Evolutionary conservation across 192 early-diverging fungal species (phyloP), one percentile per base, ranked within the genome.

Genomic region (Coemansia reversa): DNA sequence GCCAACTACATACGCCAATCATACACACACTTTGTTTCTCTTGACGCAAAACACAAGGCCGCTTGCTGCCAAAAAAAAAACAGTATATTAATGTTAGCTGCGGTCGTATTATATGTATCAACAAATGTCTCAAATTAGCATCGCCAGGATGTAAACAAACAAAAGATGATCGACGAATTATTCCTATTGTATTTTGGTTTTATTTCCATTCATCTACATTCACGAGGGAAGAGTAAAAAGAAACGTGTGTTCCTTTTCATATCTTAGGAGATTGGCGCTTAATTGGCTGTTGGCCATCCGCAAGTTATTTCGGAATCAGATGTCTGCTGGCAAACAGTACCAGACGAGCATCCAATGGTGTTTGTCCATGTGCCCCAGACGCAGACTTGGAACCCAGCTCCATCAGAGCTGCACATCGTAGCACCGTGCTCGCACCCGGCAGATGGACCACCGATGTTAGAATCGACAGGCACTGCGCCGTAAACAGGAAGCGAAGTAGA

Each of bases 351-450:
- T 55, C 20, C 32, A 18, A 74, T 61, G 22, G 20, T 20, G 16
- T 14, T 30, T 11, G 45, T 47, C 70, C 71, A 79, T 6, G 18
- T 45, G 11, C 76, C 76, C 76, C 76, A 79, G 55, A 74, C 63
- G 58, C 76, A 79, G 3, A 69, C 63, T 32, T 55, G 57, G 66
- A 69, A 79, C 0, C 71, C 76, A 6, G 66, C 23, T 8, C 62
- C 60, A 42, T 51, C 48, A 2, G 63, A 32, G 23, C 48, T 45
- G 71, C 76, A 79, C n/a, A 30, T 19, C 58, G 62, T 55, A 3
- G 29, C 55, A 16, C 76, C 76, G 51, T 79, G 76, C 0, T 54
- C 63, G 71, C 76, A 74, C 2, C n/a, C 24, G 51, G 29, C 33
- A 2, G 59, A 20, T 27, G 60, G 23, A 14, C 30, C 53, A 12